Conservation (phyloP, 2,329 filamentous ascomycete species). For the Diaporthe destruens region DNA sequence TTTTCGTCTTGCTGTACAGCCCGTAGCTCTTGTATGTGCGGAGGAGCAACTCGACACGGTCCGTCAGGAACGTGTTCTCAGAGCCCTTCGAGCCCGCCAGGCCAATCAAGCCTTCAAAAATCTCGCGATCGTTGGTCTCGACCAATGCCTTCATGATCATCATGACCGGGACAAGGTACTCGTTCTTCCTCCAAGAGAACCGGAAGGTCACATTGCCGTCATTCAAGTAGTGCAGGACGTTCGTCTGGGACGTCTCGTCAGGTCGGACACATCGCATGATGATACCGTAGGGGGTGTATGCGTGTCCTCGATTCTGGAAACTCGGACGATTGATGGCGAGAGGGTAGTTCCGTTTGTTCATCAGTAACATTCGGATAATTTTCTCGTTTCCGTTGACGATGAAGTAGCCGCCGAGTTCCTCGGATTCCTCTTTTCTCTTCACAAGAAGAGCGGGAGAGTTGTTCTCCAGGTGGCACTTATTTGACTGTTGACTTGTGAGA, state of each 20-base stretch:
- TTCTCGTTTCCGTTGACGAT: constrained; percentile 98
- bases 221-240: constrained; percentile 93
- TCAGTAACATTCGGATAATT: constrained; percentile 90
- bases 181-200: constrained; percentile 97
- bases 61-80: constrained; percentile 92
- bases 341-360: constrained; percentile 92
- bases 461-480: constrained; percentile 89
- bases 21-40: constrained; percentile 94
- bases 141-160: constrained; percentile 97
- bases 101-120: constrained; percentile 94
- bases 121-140: constrained; percentile 96
- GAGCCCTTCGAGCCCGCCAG: constrained; percentile 80
- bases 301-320: constrained; percentile 86
- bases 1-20: constrained; percentile 84
- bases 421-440: constrained; percentile 90
- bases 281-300: constrained; percentile 91
- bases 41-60: constrained; percentile 91
- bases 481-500: constrained; percentile 69
- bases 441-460: constrained; percentile 87
- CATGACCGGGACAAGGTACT: constrained; percentile 94
- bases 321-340: constrained; percentile 93
- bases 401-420: constrained; percentile 97
- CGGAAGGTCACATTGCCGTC: constrained; percentile 97
- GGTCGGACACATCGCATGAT: constrained; percentile 92
- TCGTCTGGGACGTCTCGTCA: constrained; percentile 98